Base-by-base conservation (phyloP, 2,329 filamentous ascomycete species). In the Colletotrichum viniferum region DNA sequence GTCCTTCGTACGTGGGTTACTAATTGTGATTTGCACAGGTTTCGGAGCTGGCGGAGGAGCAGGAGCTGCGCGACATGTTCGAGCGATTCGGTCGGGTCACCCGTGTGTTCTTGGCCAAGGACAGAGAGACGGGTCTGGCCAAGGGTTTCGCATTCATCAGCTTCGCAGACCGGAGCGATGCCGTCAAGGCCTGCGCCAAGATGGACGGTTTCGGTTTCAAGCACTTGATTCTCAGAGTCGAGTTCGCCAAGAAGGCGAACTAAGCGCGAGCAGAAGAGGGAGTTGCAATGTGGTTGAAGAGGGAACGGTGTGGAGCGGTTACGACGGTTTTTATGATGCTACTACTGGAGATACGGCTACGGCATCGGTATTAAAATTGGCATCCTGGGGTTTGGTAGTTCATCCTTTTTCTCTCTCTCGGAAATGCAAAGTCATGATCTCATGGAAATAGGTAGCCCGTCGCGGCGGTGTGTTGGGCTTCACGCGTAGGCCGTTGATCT, bases 91-190 rank as follows among this genome's bases (percentile, higher is more conserved):
- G 97, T 83, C 95, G 96, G 80, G 97, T 99, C 83, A 98, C 96
- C 73, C 93, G 97, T 85, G 97, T 99, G 66, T 99, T 99, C 90
- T 87, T 99, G 82, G 97, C 97, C 81, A 98, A 98, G 91, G 97
- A 99, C 88, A 91, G 97, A 84, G 97, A 99, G 82, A 99, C 97
- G 55, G 95, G 96, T 77, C 89, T 96, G 84, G 97, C 97, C 81
- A 99, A 99, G 92, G 97, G 97, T 77, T 99, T 99, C 85, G 97
- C 97, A 30, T 99, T 99, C 86, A 98, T 99, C 90, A 98, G 95
- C 86, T 99, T 97, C 83, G 95, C 94, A 76, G 97, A 99, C 85
- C 90, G 97, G 80, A 86, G 90, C 79, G 97, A 99, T 86, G 97
- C 97, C 79, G 94, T 95, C 80, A 95, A 94, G 88, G 97, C 97